Evolutionary conservation across 2,329 filamentous ascomycete species (phyloP).

Genomic region (Alternaria rosae): DNA sequence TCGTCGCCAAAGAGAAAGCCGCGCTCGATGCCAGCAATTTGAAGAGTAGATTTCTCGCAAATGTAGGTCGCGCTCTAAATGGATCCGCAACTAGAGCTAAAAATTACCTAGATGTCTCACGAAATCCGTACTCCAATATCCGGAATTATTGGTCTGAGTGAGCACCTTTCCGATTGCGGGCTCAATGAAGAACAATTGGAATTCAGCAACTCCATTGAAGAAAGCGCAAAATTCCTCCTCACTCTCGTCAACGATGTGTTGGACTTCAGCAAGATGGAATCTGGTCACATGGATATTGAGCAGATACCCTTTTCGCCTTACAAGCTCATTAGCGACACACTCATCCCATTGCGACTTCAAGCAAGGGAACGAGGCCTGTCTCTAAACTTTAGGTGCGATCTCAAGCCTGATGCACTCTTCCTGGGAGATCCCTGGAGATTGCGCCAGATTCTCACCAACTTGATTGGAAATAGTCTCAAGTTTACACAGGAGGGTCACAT

Average conservation of each 20-base stretch:
- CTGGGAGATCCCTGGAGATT: constrained; percentile 51
- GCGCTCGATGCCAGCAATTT: constrained; percentile 11
- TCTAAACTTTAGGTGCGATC: constrained; percentile 63
- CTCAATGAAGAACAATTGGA: constrained; percentile 10
- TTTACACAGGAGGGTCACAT: constrained; percentile 47
- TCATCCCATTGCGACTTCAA: constrained; percentile 48
- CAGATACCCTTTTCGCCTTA: constrained; percentile 51
- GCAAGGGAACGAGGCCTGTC: constrained; percentile 56
- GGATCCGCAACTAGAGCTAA: too few relatives aligned
- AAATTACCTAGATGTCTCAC: constrained; percentile 14
- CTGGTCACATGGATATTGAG: constrained; percentile 64
- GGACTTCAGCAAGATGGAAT: constrained; percentile 56
- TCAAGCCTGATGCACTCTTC: constrained; percentile 57
- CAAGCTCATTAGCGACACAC: constrained; percentile 63
- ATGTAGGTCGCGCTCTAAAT: constrained; percentile 2
- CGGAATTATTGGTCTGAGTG: constrained; percentile 18
- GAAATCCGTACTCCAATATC: constrained; percentile 19
- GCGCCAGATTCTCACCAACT: constrained; percentile 41
- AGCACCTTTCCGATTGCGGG: constrained; percentile 10
- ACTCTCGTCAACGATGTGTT: constrained; percentile 57
- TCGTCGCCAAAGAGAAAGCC: constrained; percentile 9
- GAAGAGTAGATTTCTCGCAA: constrained; percentile 18
- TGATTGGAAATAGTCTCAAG: constrained; percentile 53
- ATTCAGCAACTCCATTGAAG: constrained; percentile 60
- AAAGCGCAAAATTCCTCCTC: constrained; percentile 62